These are phyloP conservation scores for Ogataea chonburiensis DNA, from an alignment of 805 yeast species.

Conservation along the genomic window DNA sequence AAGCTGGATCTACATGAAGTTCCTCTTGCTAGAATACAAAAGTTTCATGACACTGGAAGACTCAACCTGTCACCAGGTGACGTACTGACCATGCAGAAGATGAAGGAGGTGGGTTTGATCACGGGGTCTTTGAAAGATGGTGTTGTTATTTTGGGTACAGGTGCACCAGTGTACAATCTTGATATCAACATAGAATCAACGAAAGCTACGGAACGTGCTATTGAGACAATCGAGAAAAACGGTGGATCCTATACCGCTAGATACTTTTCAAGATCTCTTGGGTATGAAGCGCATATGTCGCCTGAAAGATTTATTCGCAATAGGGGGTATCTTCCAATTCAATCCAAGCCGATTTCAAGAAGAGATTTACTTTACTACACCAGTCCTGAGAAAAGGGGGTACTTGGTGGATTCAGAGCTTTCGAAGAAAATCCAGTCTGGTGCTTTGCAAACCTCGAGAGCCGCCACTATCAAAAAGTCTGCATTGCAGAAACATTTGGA, in stretches of 20 bases:
- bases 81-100: constrained; percentile 68
- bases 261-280: constrained; percentile 60
- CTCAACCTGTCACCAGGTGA: constrained; percentile 58
- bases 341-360: constrained; percentile 81
- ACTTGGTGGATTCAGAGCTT: constrained; percentile 44
- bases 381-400: constrained; percentile 71
- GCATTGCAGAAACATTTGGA: constrained; percentile 27
- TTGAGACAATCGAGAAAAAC: constrained; percentile 63
- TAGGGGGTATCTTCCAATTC: constrained; percentile 78
- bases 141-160: constrained; percentile 75
- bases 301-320: constrained; percentile 69
- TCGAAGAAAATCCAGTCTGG: constrained; percentile 33
- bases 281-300: constrained; percentile 69
- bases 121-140: constrained; percentile 76
- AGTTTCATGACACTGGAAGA: constrained; percentile 67
- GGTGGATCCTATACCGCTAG: constrained; percentile 76
- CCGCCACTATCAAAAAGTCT: constrained; percentile 18
- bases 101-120: constrained; percentile 72
- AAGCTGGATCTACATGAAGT: constrained; percentile 53
- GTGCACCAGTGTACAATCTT: constrained; percentile 46
- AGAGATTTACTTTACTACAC: constrained; percentile 80
- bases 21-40: constrained; percentile 67
- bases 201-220: constrained; percentile 73
- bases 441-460: constrained; percentile 11
- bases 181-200: constrained; percentile 80